A percentile compares a stretch with the other conserved stretches of the same genome.
These are phyloP conservation scores for Clarireedia sp. DNA, from an alignment of 2,329 filamentous ascomycete species.

Conservation along the genomic window DNA sequence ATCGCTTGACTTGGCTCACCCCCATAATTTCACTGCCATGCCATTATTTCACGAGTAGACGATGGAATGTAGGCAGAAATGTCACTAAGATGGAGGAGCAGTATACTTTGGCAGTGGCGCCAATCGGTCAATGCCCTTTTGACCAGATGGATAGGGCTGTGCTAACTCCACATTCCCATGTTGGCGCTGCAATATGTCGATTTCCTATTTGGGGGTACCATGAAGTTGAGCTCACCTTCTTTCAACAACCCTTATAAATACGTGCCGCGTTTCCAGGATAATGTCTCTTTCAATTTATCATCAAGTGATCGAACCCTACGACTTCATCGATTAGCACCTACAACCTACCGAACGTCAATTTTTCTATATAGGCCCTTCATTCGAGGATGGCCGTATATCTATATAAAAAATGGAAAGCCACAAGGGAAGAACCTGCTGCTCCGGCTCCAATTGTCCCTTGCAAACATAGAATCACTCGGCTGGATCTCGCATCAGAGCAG, in stretches of 20 bases:
- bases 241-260: not conserved
- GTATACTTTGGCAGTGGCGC: too few relatives aligned
- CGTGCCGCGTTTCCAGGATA: not conserved
- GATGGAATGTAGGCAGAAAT: too few relatives aligned
- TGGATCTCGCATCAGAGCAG: not conserved
- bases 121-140: not conserved
- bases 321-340: not conserved
- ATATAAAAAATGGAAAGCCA: slow-evolving; percentile 2
- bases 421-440: not conserved
- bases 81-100: too few relatives aligned
- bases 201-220: not conserved
- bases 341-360: not conserved
- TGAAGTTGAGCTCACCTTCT: not conserved
- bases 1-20: too few relatives aligned
- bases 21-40: too few relatives aligned
- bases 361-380: not conserved
- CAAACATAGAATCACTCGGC: not conserved
- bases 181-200: not conserved
- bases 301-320: not conserved
- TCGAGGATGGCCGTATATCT: slow-evolving; percentile 1
- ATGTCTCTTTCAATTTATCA: not conserved
- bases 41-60: too few relatives aligned
- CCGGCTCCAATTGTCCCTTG: not conserved
- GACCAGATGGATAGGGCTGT: not conserved
- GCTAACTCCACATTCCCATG: not conserved